These are phyloP conservation scores for Penicillium psychrosexuale DNA, from an alignment of 2,329 filamentous ascomycete species.

Conservation along the genomic window DNA sequence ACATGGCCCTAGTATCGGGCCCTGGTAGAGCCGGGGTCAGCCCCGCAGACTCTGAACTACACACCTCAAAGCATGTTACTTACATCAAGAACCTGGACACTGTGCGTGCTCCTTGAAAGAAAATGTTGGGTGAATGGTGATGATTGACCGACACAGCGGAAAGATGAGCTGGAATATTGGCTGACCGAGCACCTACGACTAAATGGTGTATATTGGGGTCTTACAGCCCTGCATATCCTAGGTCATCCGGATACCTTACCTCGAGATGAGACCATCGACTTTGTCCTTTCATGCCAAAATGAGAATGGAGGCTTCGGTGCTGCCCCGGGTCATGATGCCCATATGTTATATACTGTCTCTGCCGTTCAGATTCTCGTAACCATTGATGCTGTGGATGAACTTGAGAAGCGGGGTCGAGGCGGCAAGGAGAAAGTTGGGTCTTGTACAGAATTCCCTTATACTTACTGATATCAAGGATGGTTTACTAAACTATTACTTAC, in stretches of 20 bases:
- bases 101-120: conserved; percentile 49
- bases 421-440: conserved; percentile 71
- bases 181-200: conserved; percentile 93
- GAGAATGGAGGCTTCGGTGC: conserved; percentile 88
- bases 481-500: conserved; percentile 17
- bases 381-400: conserved; percentile 76
- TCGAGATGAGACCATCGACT: conserved; percentile 76
- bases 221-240: conserved; percentile 83
- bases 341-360: conserved; percentile 94
- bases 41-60: conserved; percentile 51
- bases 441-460: conserved; percentile 57
- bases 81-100: conserved; percentile 93
- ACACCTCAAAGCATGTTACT: conserved; percentile 69
- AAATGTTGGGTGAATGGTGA: conserved; percentile 16
- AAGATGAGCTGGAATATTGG: conserved; percentile 96
- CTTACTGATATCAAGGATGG: background rate
- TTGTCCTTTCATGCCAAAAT: conserved; percentile 92
- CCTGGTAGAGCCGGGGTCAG: conserved; percentile 52
- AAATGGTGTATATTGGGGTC: conserved; percentile 94
- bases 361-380: conserved; percentile 89
- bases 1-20: conserved; percentile 60
- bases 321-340: conserved; percentile 88
- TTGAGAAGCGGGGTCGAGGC: conserved; percentile 66
- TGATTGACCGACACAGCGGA: conserved; percentile 57
- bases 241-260: conserved; percentile 77